Percentiles rank a stretch among this genome's conserved stretches.
Conservation (phyloP, 495 filamentous ascomycete genomes). For the Peziza echinospora region DNA sequence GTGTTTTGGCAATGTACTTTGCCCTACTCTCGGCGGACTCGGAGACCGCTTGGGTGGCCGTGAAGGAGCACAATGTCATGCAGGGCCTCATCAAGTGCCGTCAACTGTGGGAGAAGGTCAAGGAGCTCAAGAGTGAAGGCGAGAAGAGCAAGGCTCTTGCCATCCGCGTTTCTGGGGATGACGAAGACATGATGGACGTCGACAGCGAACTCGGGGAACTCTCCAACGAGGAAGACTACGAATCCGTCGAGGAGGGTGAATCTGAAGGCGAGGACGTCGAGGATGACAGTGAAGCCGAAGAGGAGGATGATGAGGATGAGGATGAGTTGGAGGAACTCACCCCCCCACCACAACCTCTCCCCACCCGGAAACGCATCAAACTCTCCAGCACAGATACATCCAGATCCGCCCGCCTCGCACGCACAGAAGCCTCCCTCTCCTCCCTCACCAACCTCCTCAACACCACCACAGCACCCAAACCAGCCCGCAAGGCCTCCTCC, state of each 20-base stretch:
- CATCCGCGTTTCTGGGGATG: too few species aligned
- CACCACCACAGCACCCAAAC: conserved; percentile 27
- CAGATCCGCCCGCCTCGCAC: too few species aligned
- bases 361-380: not conserved
- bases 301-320: conserved; percentile 23
- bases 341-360: not conserved
- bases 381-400: not conserved
- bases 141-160: too few species aligned
- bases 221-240: not conserved
- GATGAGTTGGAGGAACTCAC: not conserved
- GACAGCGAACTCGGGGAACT: conserved; percentile 6
- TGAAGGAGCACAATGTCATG: conserved; percentile 81
- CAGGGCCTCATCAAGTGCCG: conserved; percentile 57
- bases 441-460: not conserved
- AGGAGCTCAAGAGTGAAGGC: conserved; percentile 29
- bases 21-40: conserved; percentile 41
- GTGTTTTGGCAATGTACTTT: conserved; percentile 78
- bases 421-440: not conserved
- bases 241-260: conserved; percentile 5
- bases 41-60: conserved; percentile 34
- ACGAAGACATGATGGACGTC: conserved; percentile 5
- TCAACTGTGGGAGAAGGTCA: conserved; percentile 57
- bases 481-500: not conserved
- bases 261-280: not conserved
- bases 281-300: conserved; percentile 19